These are phyloP conservation scores for Bipolaris sorokiniana DNA, from an alignment of 2,329 filamentous ascomycete species.

Conservation along the genomic window DNA sequence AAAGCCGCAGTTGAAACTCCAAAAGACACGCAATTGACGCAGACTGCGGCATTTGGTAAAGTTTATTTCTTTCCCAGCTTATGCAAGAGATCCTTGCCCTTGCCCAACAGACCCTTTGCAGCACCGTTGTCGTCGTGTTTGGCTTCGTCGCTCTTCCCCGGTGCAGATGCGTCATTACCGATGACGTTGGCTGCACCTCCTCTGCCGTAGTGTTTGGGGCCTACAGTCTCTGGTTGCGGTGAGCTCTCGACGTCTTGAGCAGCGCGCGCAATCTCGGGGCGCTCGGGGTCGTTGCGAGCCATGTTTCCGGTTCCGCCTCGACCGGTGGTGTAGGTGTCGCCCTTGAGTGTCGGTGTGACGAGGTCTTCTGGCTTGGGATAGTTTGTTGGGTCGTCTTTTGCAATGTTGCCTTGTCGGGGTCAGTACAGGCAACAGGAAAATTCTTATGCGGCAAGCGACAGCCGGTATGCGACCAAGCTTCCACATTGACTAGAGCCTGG, in stretches of 20 bases:
- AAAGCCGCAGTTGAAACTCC: constrained; percentile 1
- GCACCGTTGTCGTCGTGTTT: constrained; percentile 20
- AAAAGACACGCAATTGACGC: neutral
- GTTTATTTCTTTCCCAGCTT: constrained; percentile 51
- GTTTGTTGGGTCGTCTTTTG: constrained; percentile 45
- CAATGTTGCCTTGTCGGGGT: constrained; percentile 54
- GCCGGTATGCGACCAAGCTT: too few species aligned
- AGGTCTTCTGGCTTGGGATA: constrained; percentile 63
- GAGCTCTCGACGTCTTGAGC: constrained; percentile 79
- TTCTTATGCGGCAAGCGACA: too few species aligned
- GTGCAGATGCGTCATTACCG: constrained; percentile 44
- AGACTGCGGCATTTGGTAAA: neutral
- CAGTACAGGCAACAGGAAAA: neutral
- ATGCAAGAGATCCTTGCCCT: constrained; percentile 60
- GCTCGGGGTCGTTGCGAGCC: constrained; percentile 73
- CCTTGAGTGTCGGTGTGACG: constrained; percentile 82
- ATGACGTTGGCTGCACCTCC: constrained; percentile 74
- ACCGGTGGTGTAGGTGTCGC: constrained; percentile 83
- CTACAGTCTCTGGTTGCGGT: constrained; percentile 59
- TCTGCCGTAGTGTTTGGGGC: constrained; percentile 70
- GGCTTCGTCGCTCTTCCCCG: constrained; percentile 35
- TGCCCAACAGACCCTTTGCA: constrained; percentile 54
- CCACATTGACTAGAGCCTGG: neutral
- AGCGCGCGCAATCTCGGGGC: constrained; percentile 70
- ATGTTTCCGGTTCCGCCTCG: constrained; percentile 90